Evolutionary conservation across 306 rosid genomes (phyloP), one percentile per base, ranked within the genome.

Genomic region (Quercus glauca): DNA sequence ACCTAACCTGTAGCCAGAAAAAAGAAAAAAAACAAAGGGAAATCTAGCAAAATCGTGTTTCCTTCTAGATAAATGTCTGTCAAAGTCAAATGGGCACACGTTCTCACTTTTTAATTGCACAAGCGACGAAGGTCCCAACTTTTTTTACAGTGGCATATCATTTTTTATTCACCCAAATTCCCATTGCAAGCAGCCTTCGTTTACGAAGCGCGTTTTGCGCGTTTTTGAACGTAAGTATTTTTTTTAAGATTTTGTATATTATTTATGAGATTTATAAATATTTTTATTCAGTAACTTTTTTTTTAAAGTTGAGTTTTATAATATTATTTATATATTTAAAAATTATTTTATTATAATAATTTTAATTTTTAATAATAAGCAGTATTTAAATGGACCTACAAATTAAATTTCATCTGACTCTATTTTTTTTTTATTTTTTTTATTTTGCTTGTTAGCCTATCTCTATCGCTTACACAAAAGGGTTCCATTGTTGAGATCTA

Each of bases 241-340:
- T 29, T 29, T 29, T 4, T n/a, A n/a, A 29, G 0, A 29, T 29
- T 29, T 4, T 0, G 4, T 29, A 0, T 0, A 29, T 0, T 3
- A 0, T 3, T 0, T 4, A 29, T 3, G 4, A 29, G 4, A 3
- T 0, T 29, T 0, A 4, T 0, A 29, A 29, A 29, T 29, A 29
- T 29, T 29, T 4, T 4, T 4, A 29, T 29, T 4, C 3, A 29
- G 0, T 0, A 29, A 29, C 0, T 29, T 29, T 29, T 29, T 29
- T 0, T 29, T 29, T 4, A 29, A 29, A 29, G 4, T 0, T 0
- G 0, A 0, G 1, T 0, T 4, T 4, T 0, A 29, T 4, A 0
- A 0, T 29, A 29, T 0, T 29, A 3, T 3, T 29, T 3, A 29
- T 3, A 29, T 3, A 3, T 29, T 29, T 29, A 29, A 29, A 29